Evolutionary conservation across 768 basidiomycete genomes (phyloP).

Genomic region (Hypholoma fasciculare): DNA sequence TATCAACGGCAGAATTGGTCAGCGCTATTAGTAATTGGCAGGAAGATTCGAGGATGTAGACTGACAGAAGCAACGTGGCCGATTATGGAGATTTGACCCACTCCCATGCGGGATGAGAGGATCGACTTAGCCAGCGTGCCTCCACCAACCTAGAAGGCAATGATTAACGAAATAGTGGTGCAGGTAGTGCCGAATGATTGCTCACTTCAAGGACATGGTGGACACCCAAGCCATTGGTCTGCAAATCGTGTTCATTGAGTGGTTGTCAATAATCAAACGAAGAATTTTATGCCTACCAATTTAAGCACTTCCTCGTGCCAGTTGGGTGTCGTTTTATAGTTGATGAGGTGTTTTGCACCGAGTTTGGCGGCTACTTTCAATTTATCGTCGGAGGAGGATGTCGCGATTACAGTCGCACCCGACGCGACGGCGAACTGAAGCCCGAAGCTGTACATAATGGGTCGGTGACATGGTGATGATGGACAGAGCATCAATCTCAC

Average conservation of each 20-base stretch:
- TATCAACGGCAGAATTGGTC: conserved; percentile 4
- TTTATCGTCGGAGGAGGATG: conserved; percentile 68
- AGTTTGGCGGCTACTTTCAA: conserved; percentile 50
- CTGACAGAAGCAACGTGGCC: conserved; percentile 48
- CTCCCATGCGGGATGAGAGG: conserved; percentile 33
- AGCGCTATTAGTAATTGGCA: neutral
- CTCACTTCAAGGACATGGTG: conserved; percentile 40
- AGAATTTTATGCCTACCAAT: conserved; percentile 34
- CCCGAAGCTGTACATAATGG: conserved; percentile 39
- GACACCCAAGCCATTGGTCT: conserved; percentile 40
- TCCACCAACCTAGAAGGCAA: conserved; percentile 49
- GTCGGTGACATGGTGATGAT: neutral
- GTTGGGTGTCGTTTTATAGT: conserved; percentile 56
- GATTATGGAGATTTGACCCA: conserved; percentile 48
- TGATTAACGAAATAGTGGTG: no score
- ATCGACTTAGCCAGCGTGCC: conserved; percentile 49
- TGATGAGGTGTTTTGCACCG: conserved; percentile 58
- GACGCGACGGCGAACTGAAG: conserved; percentile 62
- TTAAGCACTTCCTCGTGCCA: conserved; percentile 56
- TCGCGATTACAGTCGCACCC: conserved; percentile 65
- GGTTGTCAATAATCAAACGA: neutral
- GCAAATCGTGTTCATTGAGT: neutral
- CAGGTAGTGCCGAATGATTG: no score
- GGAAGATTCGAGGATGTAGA: neutral
- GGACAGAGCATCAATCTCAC: conserved; percentile 23